Percentiles rank a stretch among this genome's conserved stretches.
These are phyloP conservation scores for Tuctoria greenei DNA, from an alignment of 176 grass and related monocot species.

Conservation along the genomic window DNA sequence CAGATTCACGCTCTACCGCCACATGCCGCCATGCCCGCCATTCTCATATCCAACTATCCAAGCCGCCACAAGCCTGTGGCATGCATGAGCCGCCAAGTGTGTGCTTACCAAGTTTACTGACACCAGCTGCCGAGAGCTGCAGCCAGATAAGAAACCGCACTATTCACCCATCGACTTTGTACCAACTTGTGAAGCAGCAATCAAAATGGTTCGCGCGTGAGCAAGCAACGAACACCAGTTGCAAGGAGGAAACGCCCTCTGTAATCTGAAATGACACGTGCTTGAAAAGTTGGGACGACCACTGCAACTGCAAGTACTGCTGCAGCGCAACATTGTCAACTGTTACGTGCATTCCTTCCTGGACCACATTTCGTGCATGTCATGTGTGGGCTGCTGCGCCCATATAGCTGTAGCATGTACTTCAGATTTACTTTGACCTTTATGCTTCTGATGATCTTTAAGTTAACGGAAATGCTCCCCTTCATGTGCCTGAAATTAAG, in stretches of 20 bases:
- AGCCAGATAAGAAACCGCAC: background rate
- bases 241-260: slow-evolving; percentile 8
- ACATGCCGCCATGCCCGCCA: background rate
- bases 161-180: background rate
- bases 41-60: background rate
- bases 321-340: too few relatives aligned
- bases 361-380: background rate
- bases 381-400: too few relatives aligned
- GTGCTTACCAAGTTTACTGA: background rate
- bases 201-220: background rate
- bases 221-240: slow-evolving; percentile 36
- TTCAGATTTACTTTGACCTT: too few relatives aligned
- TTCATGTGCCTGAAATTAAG: too few relatives aligned
- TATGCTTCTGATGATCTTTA: too few relatives aligned
- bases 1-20: background rate
- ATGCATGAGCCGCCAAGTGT: background rate
- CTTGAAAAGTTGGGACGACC: too few relatives aligned
- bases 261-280: too few relatives aligned
- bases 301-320: too few relatives aligned
- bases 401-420: too few relatives aligned
- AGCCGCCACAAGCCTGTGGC: background rate
- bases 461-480: too few relatives aligned
- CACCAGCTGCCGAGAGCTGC: slow-evolving; percentile 1
- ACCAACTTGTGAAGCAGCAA: background rate
- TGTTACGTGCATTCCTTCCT: slow-evolving; percentile 23